phyloP scores from a whole-genome alignment of 805 yeast species.

The Zygoascus ofunaensis region DNA sequence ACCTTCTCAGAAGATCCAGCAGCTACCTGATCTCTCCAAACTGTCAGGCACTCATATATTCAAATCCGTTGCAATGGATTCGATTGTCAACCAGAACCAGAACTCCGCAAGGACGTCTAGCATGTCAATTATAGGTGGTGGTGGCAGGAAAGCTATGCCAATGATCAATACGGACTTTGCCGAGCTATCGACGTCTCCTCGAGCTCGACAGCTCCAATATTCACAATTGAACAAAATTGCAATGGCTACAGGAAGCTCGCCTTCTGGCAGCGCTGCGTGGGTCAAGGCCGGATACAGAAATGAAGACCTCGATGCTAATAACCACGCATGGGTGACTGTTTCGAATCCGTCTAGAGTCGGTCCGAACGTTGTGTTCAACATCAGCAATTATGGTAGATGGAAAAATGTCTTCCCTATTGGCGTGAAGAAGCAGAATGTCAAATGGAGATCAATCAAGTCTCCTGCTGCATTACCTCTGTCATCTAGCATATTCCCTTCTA shows the following conservation, averaged over 20 bases:
- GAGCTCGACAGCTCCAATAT: background rate
- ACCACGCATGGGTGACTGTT: constrained; percentile 50
- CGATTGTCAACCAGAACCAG: background rate
- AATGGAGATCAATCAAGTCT: constrained; percentile 87
- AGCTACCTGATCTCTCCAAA: too few species aligned
- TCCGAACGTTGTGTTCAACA: constrained; percentile 43
- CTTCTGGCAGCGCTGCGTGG: background rate
- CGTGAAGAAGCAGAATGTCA: constrained; percentile 56
- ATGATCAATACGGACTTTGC: background rate
- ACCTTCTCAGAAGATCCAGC: background rate
- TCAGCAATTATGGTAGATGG: constrained; percentile 77
- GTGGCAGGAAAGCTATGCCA: background rate
- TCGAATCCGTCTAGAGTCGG: constrained; percentile 70
- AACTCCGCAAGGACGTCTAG: background rate
- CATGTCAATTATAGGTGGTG: background rate
- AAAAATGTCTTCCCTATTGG: constrained; percentile 75
- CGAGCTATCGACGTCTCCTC: background rate
- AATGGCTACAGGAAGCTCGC: background rate
- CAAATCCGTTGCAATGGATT: background rate
- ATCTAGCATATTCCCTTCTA: constrained; percentile 66
- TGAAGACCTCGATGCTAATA: constrained; percentile 10
- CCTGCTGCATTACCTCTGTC: constrained; percentile 90
- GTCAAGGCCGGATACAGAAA: background rate
- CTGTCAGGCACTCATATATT: background rate
- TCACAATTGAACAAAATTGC: background rate